These are phyloP conservation scores for Aspergillus mulundensis DNA, from an alignment of 495 filamentous ascomycete genomes.

Conservation along the genomic window DNA sequence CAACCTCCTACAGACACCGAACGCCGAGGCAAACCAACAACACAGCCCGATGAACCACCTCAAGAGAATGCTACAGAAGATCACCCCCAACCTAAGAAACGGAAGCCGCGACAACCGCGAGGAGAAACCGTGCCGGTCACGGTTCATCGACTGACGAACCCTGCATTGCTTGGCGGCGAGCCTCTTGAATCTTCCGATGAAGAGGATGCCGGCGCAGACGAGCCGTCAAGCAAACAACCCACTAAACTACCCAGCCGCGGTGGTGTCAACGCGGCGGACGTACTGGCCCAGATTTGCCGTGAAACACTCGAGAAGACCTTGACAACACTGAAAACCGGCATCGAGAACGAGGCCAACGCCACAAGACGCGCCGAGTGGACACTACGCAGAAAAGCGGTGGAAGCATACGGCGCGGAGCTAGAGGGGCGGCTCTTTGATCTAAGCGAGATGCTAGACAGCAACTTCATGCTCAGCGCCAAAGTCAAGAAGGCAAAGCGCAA, in stretches of 20 bases:
- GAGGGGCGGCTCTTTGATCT: conserved; percentile 55
- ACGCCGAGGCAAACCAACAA: conserved; percentile 16
- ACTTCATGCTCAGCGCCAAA: conserved; percentile 58
- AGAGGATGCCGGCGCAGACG: conserved; percentile 35
- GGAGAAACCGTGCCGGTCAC: conserved; percentile 44
- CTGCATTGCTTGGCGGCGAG: conserved; percentile 24
- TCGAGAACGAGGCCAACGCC: conserved; percentile 35
- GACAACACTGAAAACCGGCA: conserved; percentile 35
- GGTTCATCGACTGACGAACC: conserved; percentile 42
- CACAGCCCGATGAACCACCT: conserved; percentile 16
- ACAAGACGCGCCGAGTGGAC: conserved; percentile 48
- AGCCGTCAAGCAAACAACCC: conserved; percentile 27
- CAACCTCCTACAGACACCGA: conserved; percentile 15
- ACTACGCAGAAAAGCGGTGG: conserved; percentile 59
- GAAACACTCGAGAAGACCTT: conserved; percentile 58
- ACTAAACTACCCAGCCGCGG: conserved; percentile 48
- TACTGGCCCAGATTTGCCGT: conserved; percentile 64
- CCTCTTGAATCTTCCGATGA: conserved; percentile 21
- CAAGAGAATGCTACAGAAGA: conserved; percentile 22
- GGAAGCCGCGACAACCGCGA: conserved; percentile 30
- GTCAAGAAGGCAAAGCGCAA: conserved; percentile 61
- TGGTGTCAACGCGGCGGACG: conserved; percentile 66
- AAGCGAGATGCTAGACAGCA: conserved; percentile 56
- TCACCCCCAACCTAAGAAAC: conserved; percentile 9
- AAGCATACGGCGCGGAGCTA: conserved; percentile 65